Base-by-base conservation (phyloP, 2,329 filamentous ascomycete genomes). In the Chrysosphaeria jannelii region DNA sequence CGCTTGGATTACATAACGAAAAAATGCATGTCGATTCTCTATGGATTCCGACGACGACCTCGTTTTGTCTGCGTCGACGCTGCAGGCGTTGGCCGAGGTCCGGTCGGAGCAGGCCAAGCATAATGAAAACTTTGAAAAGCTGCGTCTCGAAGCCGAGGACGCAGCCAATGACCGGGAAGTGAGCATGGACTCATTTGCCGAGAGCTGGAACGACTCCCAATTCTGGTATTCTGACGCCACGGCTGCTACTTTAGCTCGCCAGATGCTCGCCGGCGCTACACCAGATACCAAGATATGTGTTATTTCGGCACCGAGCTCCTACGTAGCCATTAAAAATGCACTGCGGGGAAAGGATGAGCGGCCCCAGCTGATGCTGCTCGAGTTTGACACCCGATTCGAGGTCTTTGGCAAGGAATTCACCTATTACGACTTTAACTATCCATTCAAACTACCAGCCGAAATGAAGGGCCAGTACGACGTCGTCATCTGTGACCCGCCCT, bases 141-240 rank as follows among this genome's bases (percentile, higher is more conserved):
- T 81, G 24, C 64, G 64, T 41, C 45, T 48, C 8, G 48, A 52
- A 17, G 60, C 63, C 2, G 65, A 71, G 36, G 46, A 54, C 22
- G 48, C 53, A 14, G 36, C 35, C 15, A 33, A 30, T 5, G 26
- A 7, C 8, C 17, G 18, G 8, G 27, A 13, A 3, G 14, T 6
- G 8, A 17, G 23, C 10, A 81, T 81, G 58, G 60, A 70, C 14
- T 48, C 56, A 2, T 85, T 81, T 35, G 51, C 52, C 2, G 74
- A 81, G 42, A 67, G 81, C 41, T 85, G 74, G 74, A 74, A 79
- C 36, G 58, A 68, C 36, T 69, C 60, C 30, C 72, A 81, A 43
- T 85, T 85, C 36, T 85, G 74, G 65, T 76, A 75, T 38, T 62
- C 60, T 6, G 64, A 78, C 25, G 57, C 65, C 31, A 79, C 71